A percentile compares a stretch with the other conserved stretches of the same genome.
Evolutionary conservation across 75 land plant species (phyloP).

Genomic region (Pinus albicaulis): DNA sequence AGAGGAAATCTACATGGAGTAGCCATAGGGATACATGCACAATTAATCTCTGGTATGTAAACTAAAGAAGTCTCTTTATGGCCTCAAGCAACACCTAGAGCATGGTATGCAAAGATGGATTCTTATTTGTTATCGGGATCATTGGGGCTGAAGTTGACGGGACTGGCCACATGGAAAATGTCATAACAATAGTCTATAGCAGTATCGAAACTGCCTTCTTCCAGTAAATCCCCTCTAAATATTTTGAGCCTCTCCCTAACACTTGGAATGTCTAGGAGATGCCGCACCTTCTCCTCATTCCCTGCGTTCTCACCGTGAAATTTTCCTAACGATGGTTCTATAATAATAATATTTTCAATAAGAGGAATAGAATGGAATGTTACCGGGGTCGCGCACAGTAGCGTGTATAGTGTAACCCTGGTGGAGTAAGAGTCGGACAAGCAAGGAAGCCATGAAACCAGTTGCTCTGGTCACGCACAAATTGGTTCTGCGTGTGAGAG

Average conservation of each 20-base stretch:
- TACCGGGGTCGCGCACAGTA: constrained; percentile 35
- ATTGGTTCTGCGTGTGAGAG: constrained; percentile 23
- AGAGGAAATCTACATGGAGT: too few species aligned
- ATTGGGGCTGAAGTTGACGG: constrained; percentile 3
- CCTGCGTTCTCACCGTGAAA: constrained; percentile 11
- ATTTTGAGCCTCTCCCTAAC: constrained; percentile 35
- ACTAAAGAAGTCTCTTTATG: too few species aligned
- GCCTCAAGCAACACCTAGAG: too few species aligned
- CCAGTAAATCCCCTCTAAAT: constrained; percentile 28
- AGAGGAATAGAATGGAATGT: too few species aligned
- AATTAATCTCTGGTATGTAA: too few species aligned
- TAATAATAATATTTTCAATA: too few species aligned
- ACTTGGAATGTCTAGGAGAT: constrained; percentile 18
- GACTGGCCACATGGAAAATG: constrained; percentile 38
- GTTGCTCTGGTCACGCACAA: constrained; percentile 71
- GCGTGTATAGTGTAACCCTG: constrained; percentile 57
- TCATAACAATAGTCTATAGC: constrained; percentile 34
- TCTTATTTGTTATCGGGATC: too few species aligned
- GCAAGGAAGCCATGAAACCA: constrained; percentile 65
- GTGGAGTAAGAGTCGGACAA: constrained; percentile 50
- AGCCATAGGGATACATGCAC: too few species aligned
- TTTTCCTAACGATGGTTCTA: constrained; percentile 51
- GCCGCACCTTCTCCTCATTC: constrained; percentile 17
- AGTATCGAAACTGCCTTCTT: constrained; percentile 18
- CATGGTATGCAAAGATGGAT: too few species aligned